Evolutionary conservation across 2,329 filamentous ascomycete genomes (phyloP).

Genomic region (Apiospora marii): DNA sequence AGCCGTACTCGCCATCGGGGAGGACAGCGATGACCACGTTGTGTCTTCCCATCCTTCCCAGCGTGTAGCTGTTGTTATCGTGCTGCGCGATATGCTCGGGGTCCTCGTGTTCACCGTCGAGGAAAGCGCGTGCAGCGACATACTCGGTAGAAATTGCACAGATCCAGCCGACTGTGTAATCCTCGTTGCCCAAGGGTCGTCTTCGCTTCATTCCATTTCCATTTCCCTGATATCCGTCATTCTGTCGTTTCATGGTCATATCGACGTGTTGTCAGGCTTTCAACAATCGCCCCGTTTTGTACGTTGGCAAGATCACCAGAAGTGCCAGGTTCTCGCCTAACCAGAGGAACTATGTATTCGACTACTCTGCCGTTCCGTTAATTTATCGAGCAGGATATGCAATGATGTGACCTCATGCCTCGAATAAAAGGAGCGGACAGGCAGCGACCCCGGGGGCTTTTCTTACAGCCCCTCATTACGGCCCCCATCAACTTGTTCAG

Average conservation of each 20-base stretch:
- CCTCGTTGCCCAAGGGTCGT: slow-evolving; percentile 12
- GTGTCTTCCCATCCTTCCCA: slow-evolving; percentile 43
- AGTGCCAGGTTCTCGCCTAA: background rate
- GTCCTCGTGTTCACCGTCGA: slow-evolving; percentile 47
- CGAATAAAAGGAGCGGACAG: background rate
- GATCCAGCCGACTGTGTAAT: slow-evolving; percentile 55
- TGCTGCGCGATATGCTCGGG: slow-evolving; percentile 35
- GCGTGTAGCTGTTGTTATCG: slow-evolving; percentile 42
- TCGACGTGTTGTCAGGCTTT: background rate
- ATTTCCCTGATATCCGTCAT: too few relatives aligned
- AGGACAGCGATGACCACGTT: slow-evolving; percentile 46
- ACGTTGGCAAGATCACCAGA: background rate
- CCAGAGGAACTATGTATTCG: background rate
- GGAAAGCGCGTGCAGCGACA: slow-evolving; percentile 47
- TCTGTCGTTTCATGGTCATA: background rate
- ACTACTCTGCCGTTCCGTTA: background rate
- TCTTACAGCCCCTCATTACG: too few relatives aligned
- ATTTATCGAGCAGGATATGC: background rate
- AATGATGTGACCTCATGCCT: background rate
- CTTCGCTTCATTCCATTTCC: background rate
- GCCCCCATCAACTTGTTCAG: background rate
- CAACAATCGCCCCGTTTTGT: background rate
- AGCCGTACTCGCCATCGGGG: slow-evolving; percentile 38
- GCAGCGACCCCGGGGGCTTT: background rate
- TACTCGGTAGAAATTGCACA: slow-evolving; percentile 48